Base-by-base conservation (phyloP, 1,284 basidiomycete species). In the Sphagnurus paluster region DNA sequence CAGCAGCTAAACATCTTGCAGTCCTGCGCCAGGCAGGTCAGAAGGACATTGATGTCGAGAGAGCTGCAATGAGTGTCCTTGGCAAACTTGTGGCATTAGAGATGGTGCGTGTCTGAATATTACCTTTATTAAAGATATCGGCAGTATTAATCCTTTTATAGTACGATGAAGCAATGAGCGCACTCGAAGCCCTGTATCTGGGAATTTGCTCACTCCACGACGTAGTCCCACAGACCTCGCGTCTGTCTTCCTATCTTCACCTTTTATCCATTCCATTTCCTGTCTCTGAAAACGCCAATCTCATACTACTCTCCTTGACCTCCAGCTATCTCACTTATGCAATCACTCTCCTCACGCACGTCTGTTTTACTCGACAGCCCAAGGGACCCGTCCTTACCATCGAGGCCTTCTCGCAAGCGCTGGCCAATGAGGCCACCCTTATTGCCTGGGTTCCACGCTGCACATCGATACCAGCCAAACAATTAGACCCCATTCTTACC, bases 61-160 rank as follows among this genome's bases (percentile, higher is more conserved):
- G 83, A 30, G 85, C 84, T 0, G 86, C 84, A 1, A 75, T 74
- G 40, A 83, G 80, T 50, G 65, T 89, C 3, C 59, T 79, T 5
- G 80, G 77, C 8, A 89, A 87, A 58, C 63, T 90, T 0, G 67
- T 88, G 13, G 57, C 72, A 21, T 61, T 89, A 39, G 84, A 87
- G 52, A 69, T 84, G 78, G 84, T 87, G 57, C 46, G 81, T 67
- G 44, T 4, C 34, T 10, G 17, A 44, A 44, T 35, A 23, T 30
- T 46, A 9, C 29, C 41, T 44, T 50, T 35, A 6, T 49, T 19
- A 44, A 8, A 49, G 38, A 24, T 28, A 4, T 36, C 35, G 21
- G 9, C 20, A 6, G 41, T 7, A 11, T n/a, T n/a, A n/a, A n/a
- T n/a, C n/a, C n/a, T n/a, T n/a, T 28, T 30, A 10, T 46, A 87